phyloP scores from a whole-genome alignment of 1,284 basidiomycete genomes.

The Wolfiporia cocos region DNA sequence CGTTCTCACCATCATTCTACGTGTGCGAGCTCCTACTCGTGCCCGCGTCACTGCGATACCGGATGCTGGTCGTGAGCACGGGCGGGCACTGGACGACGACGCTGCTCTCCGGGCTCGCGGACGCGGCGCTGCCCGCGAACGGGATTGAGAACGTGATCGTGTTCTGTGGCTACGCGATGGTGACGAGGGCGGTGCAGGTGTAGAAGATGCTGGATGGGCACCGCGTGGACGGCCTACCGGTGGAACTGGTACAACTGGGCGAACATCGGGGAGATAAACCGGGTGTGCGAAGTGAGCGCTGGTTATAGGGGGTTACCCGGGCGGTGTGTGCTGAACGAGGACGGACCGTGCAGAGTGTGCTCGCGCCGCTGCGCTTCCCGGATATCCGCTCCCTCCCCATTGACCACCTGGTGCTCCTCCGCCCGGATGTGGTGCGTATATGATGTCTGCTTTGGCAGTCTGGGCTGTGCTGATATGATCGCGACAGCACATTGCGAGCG shows the following conservation, averaged over 20 bases:
- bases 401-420: conserved; percentile 49
- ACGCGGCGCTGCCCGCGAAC: conserved; percentile 28
- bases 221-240: conserved; percentile 32
- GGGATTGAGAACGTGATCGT: conserved; percentile 47
- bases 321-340: no score
- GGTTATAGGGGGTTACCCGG: no score
- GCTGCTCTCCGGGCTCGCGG: conserved; percentile 41
- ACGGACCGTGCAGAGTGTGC: conserved; percentile 29
- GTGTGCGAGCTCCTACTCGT: conserved; percentile 38
- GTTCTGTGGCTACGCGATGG: conserved; percentile 57
- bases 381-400: conserved; percentile 54
- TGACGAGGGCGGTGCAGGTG: conserved; percentile 44
- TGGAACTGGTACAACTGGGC: conserved; percentile 60
- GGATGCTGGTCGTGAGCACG: conserved; percentile 53
- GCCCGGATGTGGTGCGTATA: conserved; percentile 55
- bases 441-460: neutral
- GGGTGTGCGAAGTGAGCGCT: conserved; percentile 45
- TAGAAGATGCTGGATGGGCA: conserved; percentile 33
- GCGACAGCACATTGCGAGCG: conserved; percentile 35
- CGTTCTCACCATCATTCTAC: conserved; percentile 44
- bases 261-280: conserved; percentile 49
- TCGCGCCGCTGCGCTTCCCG: conserved; percentile 34
- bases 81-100: conserved; percentile 64
- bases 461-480: no score
- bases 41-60: conserved; percentile 42